phyloP scores from a whole-genome alignment of 495 filamentous ascomycete genomes.

The Hyphodiscus hymeniophilus region DNA sequence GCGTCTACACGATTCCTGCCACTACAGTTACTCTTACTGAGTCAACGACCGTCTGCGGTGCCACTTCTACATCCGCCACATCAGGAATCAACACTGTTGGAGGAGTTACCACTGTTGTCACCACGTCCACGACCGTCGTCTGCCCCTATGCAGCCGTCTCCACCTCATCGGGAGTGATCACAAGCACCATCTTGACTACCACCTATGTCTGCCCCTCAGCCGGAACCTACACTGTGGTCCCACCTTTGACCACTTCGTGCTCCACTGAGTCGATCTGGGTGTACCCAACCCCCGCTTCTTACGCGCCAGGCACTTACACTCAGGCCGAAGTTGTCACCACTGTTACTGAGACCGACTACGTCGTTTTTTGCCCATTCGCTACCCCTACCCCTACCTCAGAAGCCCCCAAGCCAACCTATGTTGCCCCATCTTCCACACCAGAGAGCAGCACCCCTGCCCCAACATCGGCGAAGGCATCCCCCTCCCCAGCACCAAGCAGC shows the following conservation, averaged over 20 bases:
- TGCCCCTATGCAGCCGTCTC: slow-evolving; percentile 66
- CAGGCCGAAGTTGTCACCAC: slow-evolving; percentile 58
- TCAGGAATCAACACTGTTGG: slow-evolving; percentile 64
- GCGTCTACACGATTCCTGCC: slow-evolving; percentile 73
- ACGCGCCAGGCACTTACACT: slow-evolving; percentile 66
- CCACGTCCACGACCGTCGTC: slow-evolving; percentile 58
- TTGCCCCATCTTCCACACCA: background rate
- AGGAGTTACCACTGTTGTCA: slow-evolving; percentile 69
- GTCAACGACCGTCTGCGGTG: slow-evolving; percentile 58
- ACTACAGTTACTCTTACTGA: slow-evolving; percentile 61
- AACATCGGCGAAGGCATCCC: slow-evolving; percentile 3
- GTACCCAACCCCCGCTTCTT: slow-evolving; percentile 58
- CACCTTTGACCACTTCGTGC: slow-evolving; percentile 50
- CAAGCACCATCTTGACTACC: slow-evolving; percentile 61
- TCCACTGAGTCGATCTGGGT: slow-evolving; percentile 45
- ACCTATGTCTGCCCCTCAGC: slow-evolving; percentile 71
- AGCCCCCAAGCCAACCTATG: background rate
- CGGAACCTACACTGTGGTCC: slow-evolving; percentile 76
- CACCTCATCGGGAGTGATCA: slow-evolving; percentile 48
- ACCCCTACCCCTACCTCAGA: slow-evolving; percentile 28
- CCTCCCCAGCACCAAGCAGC: slow-evolving; percentile 15
- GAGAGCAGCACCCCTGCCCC: background rate
- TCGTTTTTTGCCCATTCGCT: slow-evolving; percentile 66
- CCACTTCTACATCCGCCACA: slow-evolving; percentile 52
- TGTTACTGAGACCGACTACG: slow-evolving; percentile 57